These are phyloP conservation scores for Collybia sordida DNA, from an alignment of 768 basidiomycete genomes.

Conservation along the genomic window DNA sequence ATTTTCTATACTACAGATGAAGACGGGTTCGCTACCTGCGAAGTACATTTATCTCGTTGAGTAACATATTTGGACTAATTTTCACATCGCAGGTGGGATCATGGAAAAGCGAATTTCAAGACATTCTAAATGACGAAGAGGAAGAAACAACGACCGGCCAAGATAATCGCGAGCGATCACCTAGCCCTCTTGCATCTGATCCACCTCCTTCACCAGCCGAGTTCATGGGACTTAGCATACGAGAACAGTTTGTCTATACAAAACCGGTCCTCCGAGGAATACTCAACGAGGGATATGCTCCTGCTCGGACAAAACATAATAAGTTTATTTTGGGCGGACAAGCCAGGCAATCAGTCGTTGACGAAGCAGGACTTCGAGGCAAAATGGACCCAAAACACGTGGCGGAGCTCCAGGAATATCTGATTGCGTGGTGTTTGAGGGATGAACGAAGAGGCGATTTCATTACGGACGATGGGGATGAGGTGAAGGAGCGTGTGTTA, in stretches of 20 bases:
- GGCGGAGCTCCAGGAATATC: conserved; percentile 27
- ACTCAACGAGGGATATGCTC: conserved; percentile 53
- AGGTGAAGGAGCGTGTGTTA: background rate
- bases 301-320: conserved; percentile 48
- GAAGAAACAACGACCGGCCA: conserved; percentile 32
- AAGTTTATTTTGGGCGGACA: conserved; percentile 60
- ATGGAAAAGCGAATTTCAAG: conserved; percentile 47
- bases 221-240: conserved; percentile 52
- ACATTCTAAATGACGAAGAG: conserved; percentile 35
- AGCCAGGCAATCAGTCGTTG: conserved; percentile 37
- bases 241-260: conserved; percentile 62
- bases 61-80: background rate
- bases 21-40: conserved; percentile 61
- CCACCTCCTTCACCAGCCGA: conserved; percentile 39
- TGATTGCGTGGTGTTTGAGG: conserved; percentile 46
- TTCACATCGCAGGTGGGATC: conserved; percentile 47
- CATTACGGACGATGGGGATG: conserved; percentile 12
- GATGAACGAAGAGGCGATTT: conserved; percentile 15
- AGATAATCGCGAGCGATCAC: conserved; percentile 26
- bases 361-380: conserved; percentile 35
- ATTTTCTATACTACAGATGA: conserved; percentile 61
- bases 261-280: conserved; percentile 64
- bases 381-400: conserved; percentile 42
- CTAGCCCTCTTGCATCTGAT: conserved; percentile 40
- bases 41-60: conserved; percentile 30